Evolutionary conservation across 78 protist genomes (phyloP), one percentile per base, ranked within the genome.

Genomic region (Mastigamoeba balamuthi): DNA sequence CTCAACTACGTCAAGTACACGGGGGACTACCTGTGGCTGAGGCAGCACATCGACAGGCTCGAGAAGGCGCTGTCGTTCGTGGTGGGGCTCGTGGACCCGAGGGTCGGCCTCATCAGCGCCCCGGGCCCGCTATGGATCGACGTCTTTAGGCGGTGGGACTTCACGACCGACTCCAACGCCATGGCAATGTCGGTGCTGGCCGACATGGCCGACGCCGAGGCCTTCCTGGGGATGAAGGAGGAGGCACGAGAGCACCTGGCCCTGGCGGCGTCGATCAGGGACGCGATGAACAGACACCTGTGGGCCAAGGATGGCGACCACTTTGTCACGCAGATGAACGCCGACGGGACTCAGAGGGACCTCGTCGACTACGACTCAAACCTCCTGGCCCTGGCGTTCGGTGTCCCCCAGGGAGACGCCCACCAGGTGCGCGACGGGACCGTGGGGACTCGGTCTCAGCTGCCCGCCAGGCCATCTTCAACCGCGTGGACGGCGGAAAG

Each of bases 341-440:
- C 71, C 17, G 72, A 74, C 37, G 72, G 72, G 10, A 37, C 77
- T 5, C 3, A 3, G 17, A 63, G 77, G 72, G 77, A 74, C 29
- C 5, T 74, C 39, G 72, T 74, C 23, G 77, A 74, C 39, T 74
- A 74, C 72, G 77, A 74, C 5, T 3, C 77, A 5, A 74, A 74
- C 6, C 5, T 74, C 41, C 3, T 74, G 3, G 77, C 77, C 30
- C 6, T 63, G 25, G 4, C 77, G 37, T 8, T 8, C 72, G 39
- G 39, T 36, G 37, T 74, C n/a, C 75, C 68, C 17, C n/a, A n/a
- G n/a, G n/a, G n/a, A n/a, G n/a, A n/a, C n/a, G n/a, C n/a, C n/a
- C n/a, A n/a, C n/a, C n/a, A n/a, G n/a, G n/a, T n/a, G n/a, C n/a
- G n/a, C n/a, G n/a, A n/a, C n/a, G n/a, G n/a, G n/a, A n/a, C n/a